Conservation (phyloP, 2,329 filamentous ascomycete genomes). For the Ophiocordyceps polyrhachis-furcata region DNA sequence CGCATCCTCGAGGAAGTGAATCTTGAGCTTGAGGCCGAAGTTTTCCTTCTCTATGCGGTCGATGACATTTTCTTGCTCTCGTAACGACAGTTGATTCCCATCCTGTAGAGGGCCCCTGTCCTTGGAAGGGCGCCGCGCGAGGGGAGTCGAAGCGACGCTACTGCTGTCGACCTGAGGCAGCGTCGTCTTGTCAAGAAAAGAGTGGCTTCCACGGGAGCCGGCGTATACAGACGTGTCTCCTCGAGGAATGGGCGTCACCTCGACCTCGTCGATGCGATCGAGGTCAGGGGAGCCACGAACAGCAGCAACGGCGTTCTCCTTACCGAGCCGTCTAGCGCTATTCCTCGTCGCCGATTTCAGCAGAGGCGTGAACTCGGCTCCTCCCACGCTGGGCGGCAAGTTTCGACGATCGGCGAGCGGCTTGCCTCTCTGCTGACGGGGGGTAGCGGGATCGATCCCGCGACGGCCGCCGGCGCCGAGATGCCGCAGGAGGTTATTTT, state of each 20-base stretch:
- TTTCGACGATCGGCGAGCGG: conserved; percentile 56
- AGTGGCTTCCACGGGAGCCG: conserved; percentile 40
- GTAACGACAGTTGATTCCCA: conserved; percentile 76
- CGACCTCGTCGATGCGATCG: conserved; percentile 47
- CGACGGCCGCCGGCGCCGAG: conserved; percentile 47
- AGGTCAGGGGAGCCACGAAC: conserved; percentile 50
- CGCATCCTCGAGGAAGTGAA: conserved; percentile 88
- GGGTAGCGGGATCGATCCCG: conserved; percentile 48
- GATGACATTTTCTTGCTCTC: conserved; percentile 89
- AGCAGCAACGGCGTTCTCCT: conserved; percentile 37
- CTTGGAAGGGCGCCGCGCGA: conserved; percentile 46
- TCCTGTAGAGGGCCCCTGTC: conserved; percentile 56
- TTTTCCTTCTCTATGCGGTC: conserved; percentile 97
- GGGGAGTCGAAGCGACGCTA: conserved; percentile 67
- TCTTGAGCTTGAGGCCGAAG: conserved; percentile 89
- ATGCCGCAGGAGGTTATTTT: conserved; percentile 45
- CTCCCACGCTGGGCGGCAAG: conserved; percentile 42
- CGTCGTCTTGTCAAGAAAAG: conserved; percentile 44
- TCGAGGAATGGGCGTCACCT: conserved; percentile 55
- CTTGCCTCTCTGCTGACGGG: conserved; percentile 42
- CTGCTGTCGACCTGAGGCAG: conserved; percentile 60
- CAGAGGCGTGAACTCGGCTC: conserved; percentile 81
- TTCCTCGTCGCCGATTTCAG: conserved; percentile 64
- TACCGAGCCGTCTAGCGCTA: conserved; percentile 47
- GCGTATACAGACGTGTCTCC: conserved; percentile 57